Percentiles rank a stretch among this genome's conserved stretches.
Evolutionary conservation across 805 yeast species (phyloP).

Genomic region (Kluyveromyces siamensis): DNA sequence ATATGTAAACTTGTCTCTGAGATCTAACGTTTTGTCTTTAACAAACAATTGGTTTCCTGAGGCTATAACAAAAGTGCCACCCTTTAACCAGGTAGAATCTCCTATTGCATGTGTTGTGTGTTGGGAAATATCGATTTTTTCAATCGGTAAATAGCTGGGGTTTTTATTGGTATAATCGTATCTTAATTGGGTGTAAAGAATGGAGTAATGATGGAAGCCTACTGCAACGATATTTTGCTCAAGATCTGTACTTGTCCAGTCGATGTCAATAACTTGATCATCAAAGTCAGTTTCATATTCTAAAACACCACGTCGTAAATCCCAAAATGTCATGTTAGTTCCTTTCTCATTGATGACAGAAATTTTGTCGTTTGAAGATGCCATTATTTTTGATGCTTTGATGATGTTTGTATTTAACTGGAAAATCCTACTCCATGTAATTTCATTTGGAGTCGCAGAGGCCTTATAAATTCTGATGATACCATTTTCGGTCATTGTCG

Average conservation of each 20-base stretch:
- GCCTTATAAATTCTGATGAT: constrained; percentile 40
- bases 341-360: constrained; percentile 59
- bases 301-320: constrained; percentile 52
- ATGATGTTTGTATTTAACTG: constrained; percentile 47
- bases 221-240: constrained; percentile 70
- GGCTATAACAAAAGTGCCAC: constrained; percentile 74
- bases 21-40: constrained; percentile 60
- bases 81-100: constrained; percentile 78
- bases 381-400: constrained; percentile 48
- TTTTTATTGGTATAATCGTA: constrained; percentile 79
- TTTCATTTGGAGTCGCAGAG: constrained; percentile 17
- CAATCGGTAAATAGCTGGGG: constrained; percentile 71
- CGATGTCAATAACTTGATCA: constrained; percentile 55
- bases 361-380: constrained; percentile 66
- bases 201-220: constrained; percentile 58
- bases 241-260: constrained; percentile 71
- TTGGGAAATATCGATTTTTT: constrained; percentile 57
- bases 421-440: constrained; percentile 47
- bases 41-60: constrained; percentile 85
- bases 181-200: constrained; percentile 71
- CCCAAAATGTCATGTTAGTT: constrained; percentile 65
- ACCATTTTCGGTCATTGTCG: constrained; percentile 50
- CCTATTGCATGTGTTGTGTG: constrained; percentile 79
- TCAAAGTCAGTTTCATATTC: constrained; percentile 45
- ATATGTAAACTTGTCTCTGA: constrained; percentile 41